These are phyloP conservation scores for Closterium sp. DNA, from an alignment of 139 green algal genomes.

Conservation along the genomic window DNA sequence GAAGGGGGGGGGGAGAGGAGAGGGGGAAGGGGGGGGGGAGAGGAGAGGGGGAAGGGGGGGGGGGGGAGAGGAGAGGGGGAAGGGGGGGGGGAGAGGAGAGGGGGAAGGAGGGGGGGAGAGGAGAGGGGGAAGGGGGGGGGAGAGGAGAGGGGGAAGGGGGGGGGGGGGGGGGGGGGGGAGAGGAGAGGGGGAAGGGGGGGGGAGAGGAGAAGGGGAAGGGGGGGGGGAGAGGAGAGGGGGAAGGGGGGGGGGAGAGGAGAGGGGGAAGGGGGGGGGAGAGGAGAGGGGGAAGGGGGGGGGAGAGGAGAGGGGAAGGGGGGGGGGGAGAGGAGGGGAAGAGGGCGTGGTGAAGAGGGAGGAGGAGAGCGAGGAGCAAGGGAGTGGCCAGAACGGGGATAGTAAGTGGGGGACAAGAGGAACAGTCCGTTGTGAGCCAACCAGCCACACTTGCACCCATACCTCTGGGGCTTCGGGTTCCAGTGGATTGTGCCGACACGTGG, in stretches of 20 bases:
- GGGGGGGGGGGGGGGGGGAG: too few relatives aligned
- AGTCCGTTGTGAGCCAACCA: neutral
- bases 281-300: too few relatives aligned
- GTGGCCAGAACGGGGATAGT: neutral
- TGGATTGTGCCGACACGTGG: conserved; percentile 1
- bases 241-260: neutral
- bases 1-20: neutral
- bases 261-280: too few relatives aligned
- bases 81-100: neutral
- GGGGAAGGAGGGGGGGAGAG: neutral
- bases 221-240: neutral
- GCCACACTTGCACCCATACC: neutral
- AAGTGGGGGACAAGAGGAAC: neutral
- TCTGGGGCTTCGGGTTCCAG: conserved; percentile 12
- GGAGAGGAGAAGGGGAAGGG: neutral
- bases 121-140: neutral
- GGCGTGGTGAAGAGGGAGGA: neutral
- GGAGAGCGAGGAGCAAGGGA: neutral
- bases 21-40: neutral
- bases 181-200: neutral
- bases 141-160: too few relatives aligned
- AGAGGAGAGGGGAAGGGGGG: neutral
- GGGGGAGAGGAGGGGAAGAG: neutral
- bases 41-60: neutral
- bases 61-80: neutral